phyloP scores from a whole-genome alignment of 1,139 yeast genomes.

The Protomyces inouyei region DNA sequence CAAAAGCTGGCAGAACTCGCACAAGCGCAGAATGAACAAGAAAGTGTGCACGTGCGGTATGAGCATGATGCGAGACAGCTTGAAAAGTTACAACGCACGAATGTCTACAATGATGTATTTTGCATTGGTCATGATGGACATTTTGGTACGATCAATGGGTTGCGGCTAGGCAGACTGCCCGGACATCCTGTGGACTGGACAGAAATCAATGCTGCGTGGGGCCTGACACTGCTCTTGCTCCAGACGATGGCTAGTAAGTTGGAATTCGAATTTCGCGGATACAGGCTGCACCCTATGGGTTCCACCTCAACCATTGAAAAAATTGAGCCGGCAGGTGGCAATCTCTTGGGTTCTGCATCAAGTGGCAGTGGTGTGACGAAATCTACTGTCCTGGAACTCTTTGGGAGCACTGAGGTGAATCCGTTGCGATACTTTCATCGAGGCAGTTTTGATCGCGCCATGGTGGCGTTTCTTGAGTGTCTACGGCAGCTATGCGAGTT shows the following conservation, averaged over 20 bases:
- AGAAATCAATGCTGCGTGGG: conserved; percentile 88
- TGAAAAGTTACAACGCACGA: conserved; percentile 58
- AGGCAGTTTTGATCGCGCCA: conserved; percentile 66
- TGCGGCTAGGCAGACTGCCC: conserved; percentile 64
- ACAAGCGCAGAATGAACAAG: conserved; percentile 29
- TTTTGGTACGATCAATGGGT: conserved; percentile 83
- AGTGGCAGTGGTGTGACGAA: conserved; percentile 1
- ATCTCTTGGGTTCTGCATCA: conserved; percentile 32
- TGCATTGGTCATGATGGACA: conserved; percentile 75
- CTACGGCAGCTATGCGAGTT: conserved; percentile 53
- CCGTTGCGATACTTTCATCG: conserved; percentile 61
- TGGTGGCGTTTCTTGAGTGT: conserved; percentile 68
- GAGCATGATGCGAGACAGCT: conserved; percentile 31
- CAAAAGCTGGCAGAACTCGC: conserved; percentile 11
- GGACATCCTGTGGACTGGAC: conserved; percentile 68
- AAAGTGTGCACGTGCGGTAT: conserved; percentile 32
- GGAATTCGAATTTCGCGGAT: conserved; percentile 53
- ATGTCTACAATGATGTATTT: conserved; percentile 78
- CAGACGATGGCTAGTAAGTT: conserved; percentile 61
- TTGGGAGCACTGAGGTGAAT: conserved; percentile 58
- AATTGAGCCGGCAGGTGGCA: conserved; percentile 41
- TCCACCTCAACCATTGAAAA: conserved; percentile 75
- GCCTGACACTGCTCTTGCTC: conserved; percentile 68
- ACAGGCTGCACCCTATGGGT: conserved; percentile 74
- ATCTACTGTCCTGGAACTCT: conserved; percentile 46